Evolutionary conservation across 2,329 filamentous ascomycete species (phyloP).

Genomic region (Colletotrichum lupini): DNA sequence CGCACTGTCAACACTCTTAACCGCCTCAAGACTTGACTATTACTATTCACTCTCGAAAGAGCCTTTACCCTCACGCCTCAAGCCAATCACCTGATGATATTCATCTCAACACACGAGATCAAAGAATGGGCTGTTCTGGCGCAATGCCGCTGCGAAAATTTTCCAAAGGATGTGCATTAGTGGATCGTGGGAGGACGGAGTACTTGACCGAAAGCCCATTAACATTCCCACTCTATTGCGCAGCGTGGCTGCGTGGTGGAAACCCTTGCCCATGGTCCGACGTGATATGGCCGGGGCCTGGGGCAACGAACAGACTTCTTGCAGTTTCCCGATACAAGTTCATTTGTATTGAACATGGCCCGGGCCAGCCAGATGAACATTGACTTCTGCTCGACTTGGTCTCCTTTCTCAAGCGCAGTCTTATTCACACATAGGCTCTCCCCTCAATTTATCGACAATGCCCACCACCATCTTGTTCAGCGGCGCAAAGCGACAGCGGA

Average conservation of each 20-base stretch:
- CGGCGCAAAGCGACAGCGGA: neutral
- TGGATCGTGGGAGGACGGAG: conserved; percentile 32
- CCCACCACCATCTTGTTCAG: neutral
- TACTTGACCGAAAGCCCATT: conserved; percentile 27
- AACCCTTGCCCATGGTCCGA: conserved; percentile 28
- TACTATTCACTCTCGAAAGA: neutral
- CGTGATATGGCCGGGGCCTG: conserved; percentile 28
- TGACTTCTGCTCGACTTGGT: neutral
- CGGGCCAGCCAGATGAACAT: neutral
- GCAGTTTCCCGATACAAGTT: conserved; percentile 16
- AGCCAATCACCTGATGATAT: conserved; percentile 1
- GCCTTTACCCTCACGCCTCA: neutral
- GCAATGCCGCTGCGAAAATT: conserved; percentile 29
- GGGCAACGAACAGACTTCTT: neutral
- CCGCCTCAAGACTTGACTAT: neutral
- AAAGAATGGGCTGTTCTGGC: conserved; percentile 28
- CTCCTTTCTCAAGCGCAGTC: conserved; percentile 23
- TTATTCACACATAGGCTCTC: neutral
- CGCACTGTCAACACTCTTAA: neutral
- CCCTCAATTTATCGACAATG: neutral
- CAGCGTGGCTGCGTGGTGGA: conserved; percentile 28
- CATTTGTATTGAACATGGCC: conserved; percentile 24
- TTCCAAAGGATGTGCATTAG: conserved; percentile 35
- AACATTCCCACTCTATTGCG: conserved; percentile 25
- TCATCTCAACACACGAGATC: conserved; percentile 1